Evolutionary conservation across 805 yeast species (phyloP).

Genomic region (Vanderwaltozyma tropicalis): DNA sequence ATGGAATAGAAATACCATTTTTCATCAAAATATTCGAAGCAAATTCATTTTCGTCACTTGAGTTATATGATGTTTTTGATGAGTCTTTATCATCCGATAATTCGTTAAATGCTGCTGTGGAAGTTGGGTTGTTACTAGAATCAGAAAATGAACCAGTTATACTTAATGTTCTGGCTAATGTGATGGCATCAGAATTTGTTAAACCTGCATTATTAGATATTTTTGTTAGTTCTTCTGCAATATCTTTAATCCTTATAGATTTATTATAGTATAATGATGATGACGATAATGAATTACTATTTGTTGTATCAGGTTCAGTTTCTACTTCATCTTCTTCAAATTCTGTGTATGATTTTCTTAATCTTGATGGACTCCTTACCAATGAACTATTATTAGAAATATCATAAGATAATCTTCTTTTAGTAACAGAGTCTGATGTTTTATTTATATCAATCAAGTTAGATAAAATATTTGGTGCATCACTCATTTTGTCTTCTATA

Average conservation of each 20-base stretch:
- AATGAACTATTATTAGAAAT: conserved; percentile 8
- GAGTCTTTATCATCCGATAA: background rate
- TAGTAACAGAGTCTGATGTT: conserved; percentile 1
- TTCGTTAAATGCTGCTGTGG: background rate
- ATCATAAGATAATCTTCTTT: conserved; percentile 1
- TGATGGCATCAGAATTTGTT: conserved; percentile 69
- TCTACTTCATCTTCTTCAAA: conserved; percentile 24
- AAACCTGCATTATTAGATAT: conserved; percentile 70
- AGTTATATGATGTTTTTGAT: background rate
- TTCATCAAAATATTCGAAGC: conserved; percentile 23
- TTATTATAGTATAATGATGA: background rate
- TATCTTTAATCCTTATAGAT: conserved; percentile 52
- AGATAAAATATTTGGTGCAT: background rate
- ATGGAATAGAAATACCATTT: conserved; percentile 15
- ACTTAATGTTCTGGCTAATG: conserved; percentile 71
- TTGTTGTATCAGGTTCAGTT: conserved; percentile 12
- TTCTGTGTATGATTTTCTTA: conserved; percentile 23
- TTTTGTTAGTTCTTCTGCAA: conserved; percentile 65
- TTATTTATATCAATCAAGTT: conserved; percentile 13
- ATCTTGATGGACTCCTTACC: conserved; percentile 23
- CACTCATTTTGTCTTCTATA: conserved; percentile 3
- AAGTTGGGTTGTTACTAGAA: background rate
- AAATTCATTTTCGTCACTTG: conserved; percentile 8
- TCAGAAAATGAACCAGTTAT: conserved; percentile 48
- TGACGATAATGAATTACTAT: no score